A percentile compares a stretch with the other conserved stretches of the same genome.
Conservation (phyloP, 2,329 filamentous ascomycete genomes). For the Byssochlamys sp. region DNA sequence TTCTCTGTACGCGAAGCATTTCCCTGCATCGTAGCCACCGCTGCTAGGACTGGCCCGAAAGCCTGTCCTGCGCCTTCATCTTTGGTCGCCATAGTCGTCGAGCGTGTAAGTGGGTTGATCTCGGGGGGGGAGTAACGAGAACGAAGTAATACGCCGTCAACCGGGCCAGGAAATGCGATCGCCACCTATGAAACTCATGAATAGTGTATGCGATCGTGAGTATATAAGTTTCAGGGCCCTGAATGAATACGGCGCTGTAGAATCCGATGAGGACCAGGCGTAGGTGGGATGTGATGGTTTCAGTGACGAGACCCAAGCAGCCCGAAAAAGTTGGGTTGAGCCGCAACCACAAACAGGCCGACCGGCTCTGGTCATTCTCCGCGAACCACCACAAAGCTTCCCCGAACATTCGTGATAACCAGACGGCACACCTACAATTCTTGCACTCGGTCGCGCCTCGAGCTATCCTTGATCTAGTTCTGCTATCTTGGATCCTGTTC, state of each 20-base stretch:
- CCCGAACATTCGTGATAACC: constrained; percentile 1
- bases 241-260: constrained; percentile 3
- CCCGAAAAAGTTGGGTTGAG: constrained; percentile 21
- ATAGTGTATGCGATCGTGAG: neutral
- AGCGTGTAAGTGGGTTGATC: constrained; percentile 15
- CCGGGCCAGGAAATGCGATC: constrained; percentile 17
- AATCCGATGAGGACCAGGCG: constrained; percentile 4
- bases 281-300: constrained; percentile 17
- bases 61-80: constrained; percentile 53
- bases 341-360: constrained; percentile 11
- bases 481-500: neutral
- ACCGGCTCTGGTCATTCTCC: neutral
- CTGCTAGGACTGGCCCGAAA: constrained; percentile 77
- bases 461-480: neutral
- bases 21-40: constrained; percentile 81
- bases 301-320: constrained; percentile 11
- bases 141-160: constrained; percentile 7
- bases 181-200: constrained; percentile 3
- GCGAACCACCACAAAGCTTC: neutral
- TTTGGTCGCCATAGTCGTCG: constrained; percentile 56
- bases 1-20: constrained; percentile 73
- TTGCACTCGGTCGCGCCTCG: neutral
- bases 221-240: neutral
- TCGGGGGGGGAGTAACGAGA: constrained; percentile 8
- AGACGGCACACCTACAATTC: neutral